Evolutionary conservation across 78 protist genomes (phyloP).

Genomic region (Dictyostelium firmibasis): DNA sequence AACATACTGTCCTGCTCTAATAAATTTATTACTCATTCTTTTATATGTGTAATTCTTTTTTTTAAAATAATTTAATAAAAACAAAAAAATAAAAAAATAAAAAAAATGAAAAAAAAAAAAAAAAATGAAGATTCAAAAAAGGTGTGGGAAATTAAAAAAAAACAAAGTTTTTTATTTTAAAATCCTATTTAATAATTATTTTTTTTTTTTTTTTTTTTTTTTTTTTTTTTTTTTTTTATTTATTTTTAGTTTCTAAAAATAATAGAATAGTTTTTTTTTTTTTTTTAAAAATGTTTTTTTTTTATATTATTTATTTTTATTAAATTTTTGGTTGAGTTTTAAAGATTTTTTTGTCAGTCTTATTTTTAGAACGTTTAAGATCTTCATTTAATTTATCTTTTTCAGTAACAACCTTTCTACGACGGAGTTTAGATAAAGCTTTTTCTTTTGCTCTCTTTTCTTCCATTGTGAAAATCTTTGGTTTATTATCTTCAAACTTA

Average conservation of each 20-base stretch:
- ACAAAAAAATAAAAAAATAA: neutral
- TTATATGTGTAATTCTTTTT: neutral
- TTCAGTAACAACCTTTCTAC: neutral
- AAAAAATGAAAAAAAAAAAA: neutral
- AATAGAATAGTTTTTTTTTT: no score
- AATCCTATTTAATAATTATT: no score
- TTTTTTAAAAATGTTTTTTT: no score
- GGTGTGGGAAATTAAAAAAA: neutral
- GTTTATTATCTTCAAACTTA: neutral
- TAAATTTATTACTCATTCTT: neutral
- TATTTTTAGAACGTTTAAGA: neutral
- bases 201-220: neutral
- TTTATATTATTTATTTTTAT: neutral
- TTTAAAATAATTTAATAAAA: neutral
- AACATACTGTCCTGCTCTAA: constrained; percentile 55
- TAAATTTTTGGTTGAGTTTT: neutral
- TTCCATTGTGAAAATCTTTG: neutral
- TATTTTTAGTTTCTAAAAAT: no score
- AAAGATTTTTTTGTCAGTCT: neutral
- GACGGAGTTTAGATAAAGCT: neutral
- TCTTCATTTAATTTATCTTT: neutral
- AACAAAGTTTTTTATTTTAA: neutral
- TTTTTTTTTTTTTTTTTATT: neutral
- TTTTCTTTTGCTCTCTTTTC: constrained; percentile 14
- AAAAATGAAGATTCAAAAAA: neutral